A percentile compares a stretch with the other conserved stretches of the same genome.
phyloP scores from a whole-genome alignment of 2,329 filamentous ascomycete species.

The Cryphonectria carpinicola region DNA sequence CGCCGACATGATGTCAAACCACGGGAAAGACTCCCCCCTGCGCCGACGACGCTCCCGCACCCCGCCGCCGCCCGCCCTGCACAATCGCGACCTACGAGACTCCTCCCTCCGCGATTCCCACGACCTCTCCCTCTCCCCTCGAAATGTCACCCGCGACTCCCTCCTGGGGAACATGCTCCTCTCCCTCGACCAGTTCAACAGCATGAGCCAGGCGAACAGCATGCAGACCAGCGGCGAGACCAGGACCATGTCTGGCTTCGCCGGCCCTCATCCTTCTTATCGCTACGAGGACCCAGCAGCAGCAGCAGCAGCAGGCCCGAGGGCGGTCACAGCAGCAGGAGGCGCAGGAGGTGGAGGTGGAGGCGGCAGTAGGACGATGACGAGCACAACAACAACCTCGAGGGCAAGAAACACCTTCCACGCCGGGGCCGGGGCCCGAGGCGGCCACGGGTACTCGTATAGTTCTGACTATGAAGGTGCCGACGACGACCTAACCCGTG shows the following conservation, averaged over 20 bases:
- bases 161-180: constrained; percentile 95
- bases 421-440: constrained; percentile 22
- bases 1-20: constrained; percentile 33
- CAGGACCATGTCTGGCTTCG: constrained; percentile 35
- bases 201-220: constrained; percentile 52
- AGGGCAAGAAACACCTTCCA: constrained; percentile 33
- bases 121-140: constrained; percentile 79
- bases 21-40: constrained; percentile 32
- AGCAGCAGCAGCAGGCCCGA: not conserved
- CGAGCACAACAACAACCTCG: constrained; percentile 32
- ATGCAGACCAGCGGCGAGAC: constrained; percentile 31
- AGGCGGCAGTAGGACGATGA: constrained; percentile 35
- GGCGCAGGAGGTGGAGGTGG: constrained; percentile 34
- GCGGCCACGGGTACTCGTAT: constrained; percentile 58
- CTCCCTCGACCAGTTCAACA: constrained; percentile 84
- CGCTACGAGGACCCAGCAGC: constrained; percentile 37
- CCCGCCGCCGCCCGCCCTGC: constrained; percentile 34
- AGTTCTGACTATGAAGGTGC: constrained; percentile 61
- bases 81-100: constrained; percentile 33
- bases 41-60: constrained; percentile 31
- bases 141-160: constrained; percentile 81
- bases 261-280: constrained; percentile 23
- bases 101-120: constrained; percentile 66
- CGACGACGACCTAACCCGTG: constrained; percentile 57
- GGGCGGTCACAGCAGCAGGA: constrained; percentile 4